Conservation (phyloP, 2,329 filamentous ascomycete species). For the Spiromastix sp. region DNA sequence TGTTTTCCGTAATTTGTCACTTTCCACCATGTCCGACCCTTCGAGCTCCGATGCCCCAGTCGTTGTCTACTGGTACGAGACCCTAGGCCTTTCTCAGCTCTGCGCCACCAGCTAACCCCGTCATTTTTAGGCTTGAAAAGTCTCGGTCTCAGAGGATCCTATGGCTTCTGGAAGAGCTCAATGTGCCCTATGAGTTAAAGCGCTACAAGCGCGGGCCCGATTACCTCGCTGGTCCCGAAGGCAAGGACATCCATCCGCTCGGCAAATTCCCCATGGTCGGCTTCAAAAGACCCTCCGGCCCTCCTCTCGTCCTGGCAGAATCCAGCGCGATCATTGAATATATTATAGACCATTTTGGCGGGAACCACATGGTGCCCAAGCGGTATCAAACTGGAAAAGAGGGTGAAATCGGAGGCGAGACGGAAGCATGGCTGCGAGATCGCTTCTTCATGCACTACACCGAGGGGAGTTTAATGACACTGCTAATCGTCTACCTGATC, state of each 20-base stretch:
- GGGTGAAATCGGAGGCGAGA: constrained; percentile 46
- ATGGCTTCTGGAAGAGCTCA: constrained; percentile 77
- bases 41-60: constrained; percentile 38
- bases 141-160: constrained; percentile 75
- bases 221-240: constrained; percentile 58
- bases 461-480: constrained; percentile 73
- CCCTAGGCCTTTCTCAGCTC: neutral
- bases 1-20: neutral
- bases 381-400: constrained; percentile 45
- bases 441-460: constrained; percentile 70
- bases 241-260: constrained; percentile 70
- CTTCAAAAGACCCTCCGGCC: constrained; percentile 42
- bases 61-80: constrained; percentile 54
- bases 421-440: constrained; percentile 50
- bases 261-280: constrained; percentile 78
- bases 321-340: constrained; percentile 76
- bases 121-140: constrained; percentile 57
- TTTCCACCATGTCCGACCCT: constrained; percentile 12
- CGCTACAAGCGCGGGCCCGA: constrained; percentile 60
- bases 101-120: constrained; percentile 3
- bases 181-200: constrained; percentile 68
- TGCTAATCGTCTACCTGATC: constrained; percentile 55
- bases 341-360: constrained; percentile 57
- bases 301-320: constrained; percentile 62
- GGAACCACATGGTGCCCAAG: constrained; percentile 38